Base-by-base conservation (phyloP, 192 early-diverging fungal genomes). In the Backusella macrospora region DNA sequence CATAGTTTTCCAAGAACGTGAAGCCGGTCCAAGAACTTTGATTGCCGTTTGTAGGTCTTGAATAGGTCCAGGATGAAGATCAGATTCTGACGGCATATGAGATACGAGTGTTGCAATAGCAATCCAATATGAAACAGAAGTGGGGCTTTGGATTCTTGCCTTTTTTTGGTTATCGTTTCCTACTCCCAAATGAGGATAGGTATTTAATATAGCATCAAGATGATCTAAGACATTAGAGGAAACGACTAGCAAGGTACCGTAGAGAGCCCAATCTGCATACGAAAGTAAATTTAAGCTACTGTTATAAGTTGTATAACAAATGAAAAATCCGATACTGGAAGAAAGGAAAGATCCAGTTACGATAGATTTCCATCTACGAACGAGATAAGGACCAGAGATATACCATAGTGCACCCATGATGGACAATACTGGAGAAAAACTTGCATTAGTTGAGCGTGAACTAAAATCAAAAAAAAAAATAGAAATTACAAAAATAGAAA, bases 211-310 rank as follows among this genome's bases (percentile, higher is more conserved):
- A 10, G 80, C 76, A 49, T 81, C 76, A 8, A 69, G 37, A n/a
- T 77, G 46, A 52, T 81, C 80, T 29, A 81, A 59, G 4, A 62
- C 39, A 64, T 62, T 59, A 55, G 65, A 74, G 13, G 62, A 62
- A 48, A 74, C 42, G 4, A 72, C 76, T 15, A 81, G 10, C 6
- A 66, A 40, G 21, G 23, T 37, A 13, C 26, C 70, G 9, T 81
- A 37, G 26, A 86, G 55, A 62, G 78, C 72, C 74, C 85, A 87
- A 14, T 81, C 46, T 2, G 74, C 72, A 16, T 65, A 62, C 64
- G 80, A 73, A 76, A 84, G 76, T 13, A 74, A 8, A 16, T 76
- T 73, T 23, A 86, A 73, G 21, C 70, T 52, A 18, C 26, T 43
- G 10, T 46, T 62, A 5, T 82, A 23, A 38, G 66, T 18, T 70